Conservation (phyloP, 2,329 filamentous ascomycete species). For the Grosmannia clavigera region DNA sequence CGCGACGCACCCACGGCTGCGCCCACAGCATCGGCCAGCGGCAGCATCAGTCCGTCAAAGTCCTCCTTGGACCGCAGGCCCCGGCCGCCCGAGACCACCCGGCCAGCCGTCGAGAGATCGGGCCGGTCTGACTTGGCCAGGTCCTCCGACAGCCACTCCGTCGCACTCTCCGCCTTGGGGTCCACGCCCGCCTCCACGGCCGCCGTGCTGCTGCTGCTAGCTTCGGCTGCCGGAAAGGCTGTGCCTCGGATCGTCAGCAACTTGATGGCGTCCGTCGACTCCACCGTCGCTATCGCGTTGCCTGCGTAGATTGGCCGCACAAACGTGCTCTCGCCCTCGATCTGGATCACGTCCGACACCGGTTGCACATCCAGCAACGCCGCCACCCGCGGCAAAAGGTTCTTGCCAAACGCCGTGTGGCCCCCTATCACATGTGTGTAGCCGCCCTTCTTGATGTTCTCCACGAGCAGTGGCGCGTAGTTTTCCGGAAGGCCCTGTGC, state of each 20-base stretch:
- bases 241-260: constrained; percentile 88
- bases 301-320: constrained; percentile 95
- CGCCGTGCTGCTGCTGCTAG: constrained; percentile 51
- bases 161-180: constrained; percentile 58
- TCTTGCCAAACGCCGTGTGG: constrained; percentile 96
- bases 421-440: constrained; percentile 86
- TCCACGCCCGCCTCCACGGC: constrained; percentile 71
- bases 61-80: constrained; percentile 97
- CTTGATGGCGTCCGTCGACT: constrained; percentile 77
- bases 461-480: constrained; percentile 81
- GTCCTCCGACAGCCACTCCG: constrained; percentile 90
- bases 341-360: constrained; percentile 78
- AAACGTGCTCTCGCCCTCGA: constrained; percentile 88
- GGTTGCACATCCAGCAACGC: constrained; percentile 87
- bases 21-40: constrained; percentile 81
- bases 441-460: constrained; percentile 92
- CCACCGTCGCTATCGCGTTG: constrained; percentile 91
- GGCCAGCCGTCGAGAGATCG: constrained; percentile 78
- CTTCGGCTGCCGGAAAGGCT: constrained; percentile 66
- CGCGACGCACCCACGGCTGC: constrained; percentile 94
- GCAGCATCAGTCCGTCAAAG: constrained; percentile 85
- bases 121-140: constrained; percentile 88
- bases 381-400: constrained; percentile 78
- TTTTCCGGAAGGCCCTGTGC: constrained; percentile 76
- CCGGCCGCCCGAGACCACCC: constrained; percentile 85